phyloP scores from a whole-genome alignment of 2,329 filamentous ascomycete species.

The Hypoxylon sp. region DNA sequence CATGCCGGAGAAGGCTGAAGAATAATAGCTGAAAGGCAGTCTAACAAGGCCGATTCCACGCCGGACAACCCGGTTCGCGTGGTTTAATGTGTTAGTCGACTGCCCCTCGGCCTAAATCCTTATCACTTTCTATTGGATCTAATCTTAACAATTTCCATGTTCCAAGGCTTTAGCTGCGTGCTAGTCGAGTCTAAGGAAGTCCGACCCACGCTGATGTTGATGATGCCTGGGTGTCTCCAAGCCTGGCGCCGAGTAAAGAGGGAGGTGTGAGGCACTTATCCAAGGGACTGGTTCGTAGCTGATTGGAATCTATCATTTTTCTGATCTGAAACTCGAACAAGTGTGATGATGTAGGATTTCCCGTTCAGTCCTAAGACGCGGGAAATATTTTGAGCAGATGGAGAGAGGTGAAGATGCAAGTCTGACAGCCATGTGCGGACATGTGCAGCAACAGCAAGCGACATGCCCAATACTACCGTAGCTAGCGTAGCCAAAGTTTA shows the following conservation, averaged over 20 bases:
- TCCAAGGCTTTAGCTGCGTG: conserved; percentile 12
- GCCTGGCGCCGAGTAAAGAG: conserved; percentile 15
- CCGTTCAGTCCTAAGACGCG: not conserved
- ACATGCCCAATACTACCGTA: conserved; percentile 2
- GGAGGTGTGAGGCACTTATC: conserved; percentile 6
- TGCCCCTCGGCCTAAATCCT: not conserved
- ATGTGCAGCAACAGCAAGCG: not conserved
- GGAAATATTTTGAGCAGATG: not conserved
- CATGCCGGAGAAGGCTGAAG: conserved; percentile 13
- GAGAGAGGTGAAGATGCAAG: not conserved
- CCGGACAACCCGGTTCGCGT: not conserved
- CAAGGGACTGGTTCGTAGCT: conserved; percentile 1
- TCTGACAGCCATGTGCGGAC: conserved; percentile 9
- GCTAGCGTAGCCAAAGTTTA: not conserved
- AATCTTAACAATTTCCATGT: conserved; percentile 6
- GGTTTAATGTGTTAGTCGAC: not conserved
- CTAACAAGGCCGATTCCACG: not conserved
- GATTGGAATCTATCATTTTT: conserved; percentile 14
- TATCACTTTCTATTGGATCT: not conserved
- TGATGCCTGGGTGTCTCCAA: not conserved
- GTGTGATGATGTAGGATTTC: not conserved
- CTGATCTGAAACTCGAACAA: not conserved
- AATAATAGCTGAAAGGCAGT: conserved; percentile 1
- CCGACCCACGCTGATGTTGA: conserved; percentile 2
- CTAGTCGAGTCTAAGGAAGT: conserved; percentile 24